These are phyloP conservation scores for Canna indica DNA, from an alignment of 176 grass and related monocot species.

Conservation along the genomic window DNA sequence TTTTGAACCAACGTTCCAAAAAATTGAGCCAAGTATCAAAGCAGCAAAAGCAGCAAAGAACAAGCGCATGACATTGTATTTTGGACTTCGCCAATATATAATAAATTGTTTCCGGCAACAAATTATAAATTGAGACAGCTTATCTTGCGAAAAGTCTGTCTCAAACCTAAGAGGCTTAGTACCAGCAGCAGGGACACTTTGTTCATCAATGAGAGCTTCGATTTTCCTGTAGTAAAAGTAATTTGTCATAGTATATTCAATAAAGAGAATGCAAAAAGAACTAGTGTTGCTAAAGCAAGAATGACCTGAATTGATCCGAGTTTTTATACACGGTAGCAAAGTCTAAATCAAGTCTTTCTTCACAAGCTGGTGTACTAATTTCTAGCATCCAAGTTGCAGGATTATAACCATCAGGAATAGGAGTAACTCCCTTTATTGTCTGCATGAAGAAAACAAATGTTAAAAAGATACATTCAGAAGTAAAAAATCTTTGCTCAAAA, in stretches of 20 bases:
- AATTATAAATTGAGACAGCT: slow-evolving; percentile 39
- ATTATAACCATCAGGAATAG: slow-evolving; percentile 48
- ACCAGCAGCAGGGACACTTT: slow-evolving; percentile 36
- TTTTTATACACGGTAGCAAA: slow-evolving; percentile 54
- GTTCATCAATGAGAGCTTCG: slow-evolving; percentile 35
- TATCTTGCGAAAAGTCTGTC: slow-evolving; percentile 43
- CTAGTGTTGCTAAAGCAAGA: neutral
- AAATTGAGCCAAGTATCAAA: slow-evolving; percentile 53
- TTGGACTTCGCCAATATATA: slow-evolving; percentile 72
- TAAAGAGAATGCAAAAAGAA: neutral
- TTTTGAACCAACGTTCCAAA: slow-evolving; percentile 57
- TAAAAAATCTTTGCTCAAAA: too few species aligned
- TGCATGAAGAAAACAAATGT: slow-evolving; percentile 7
- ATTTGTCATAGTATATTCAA: neutral
- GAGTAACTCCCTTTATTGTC: slow-evolving; percentile 44
- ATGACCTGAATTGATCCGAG: slow-evolving; percentile 47
- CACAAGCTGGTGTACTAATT: slow-evolving; percentile 52
- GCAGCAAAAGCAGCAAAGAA: slow-evolving; percentile 46
- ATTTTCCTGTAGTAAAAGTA: slow-evolving; percentile 30
- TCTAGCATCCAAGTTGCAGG: slow-evolving; percentile 91
- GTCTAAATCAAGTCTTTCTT: slow-evolving; percentile 49
- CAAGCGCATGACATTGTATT: slow-evolving; percentile 53
- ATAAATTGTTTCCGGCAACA: slow-evolving; percentile 55
- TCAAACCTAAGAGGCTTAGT: slow-evolving; percentile 41
- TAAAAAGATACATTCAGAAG: neutral